A percentile compares a stretch with the other conserved stretches of the same genome.
Conservation (phyloP, 2,329 filamentous ascomycete species). For the Cordyceps fumosorosea region DNA sequence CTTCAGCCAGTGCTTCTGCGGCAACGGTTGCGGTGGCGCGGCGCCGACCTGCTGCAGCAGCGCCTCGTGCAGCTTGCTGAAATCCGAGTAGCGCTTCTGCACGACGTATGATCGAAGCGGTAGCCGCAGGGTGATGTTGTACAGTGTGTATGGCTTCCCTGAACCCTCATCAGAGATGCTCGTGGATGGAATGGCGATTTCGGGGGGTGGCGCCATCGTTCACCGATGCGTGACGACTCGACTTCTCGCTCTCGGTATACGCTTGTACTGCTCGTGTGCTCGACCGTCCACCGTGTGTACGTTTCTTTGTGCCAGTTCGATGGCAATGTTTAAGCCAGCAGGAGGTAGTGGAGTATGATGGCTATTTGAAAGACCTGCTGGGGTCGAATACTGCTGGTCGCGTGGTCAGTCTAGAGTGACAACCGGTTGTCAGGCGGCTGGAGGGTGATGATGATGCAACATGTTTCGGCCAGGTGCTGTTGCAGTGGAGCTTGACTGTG, state of each 20-base stretch:
- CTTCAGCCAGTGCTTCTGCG: constrained; percentile 70
- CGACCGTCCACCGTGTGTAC: not conserved
- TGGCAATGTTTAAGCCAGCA: not conserved
- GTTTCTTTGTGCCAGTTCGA: not conserved
- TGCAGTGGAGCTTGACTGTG: not conserved
- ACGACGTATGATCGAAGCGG: constrained; percentile 70
- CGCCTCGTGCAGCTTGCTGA: constrained; percentile 56
- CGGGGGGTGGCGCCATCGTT: constrained; percentile 56
- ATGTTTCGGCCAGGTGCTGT: not conserved
- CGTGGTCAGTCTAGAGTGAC: constrained; percentile 10
- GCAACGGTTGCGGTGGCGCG: constrained; percentile 61
- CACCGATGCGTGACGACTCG: not conserved
- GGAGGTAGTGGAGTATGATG: not conserved
- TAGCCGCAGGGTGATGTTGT: constrained; percentile 71
- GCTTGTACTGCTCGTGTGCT: not conserved
- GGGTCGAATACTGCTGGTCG: constrained; percentile 1
- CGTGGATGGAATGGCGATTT: constrained; percentile 63
- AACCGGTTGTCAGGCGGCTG: constrained; percentile 9
- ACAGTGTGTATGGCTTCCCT: constrained; percentile 66
- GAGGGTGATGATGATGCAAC: constrained; percentile 10
- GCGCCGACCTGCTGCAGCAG: constrained; percentile 54
- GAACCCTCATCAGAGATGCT: constrained; percentile 44
- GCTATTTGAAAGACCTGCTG: not conserved
- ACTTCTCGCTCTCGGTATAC: not conserved
- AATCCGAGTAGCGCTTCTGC: constrained; percentile 79